Conservation (phyloP, 495 filamentous ascomycete species). For the Lasiosphaeria miniovina region DNA sequence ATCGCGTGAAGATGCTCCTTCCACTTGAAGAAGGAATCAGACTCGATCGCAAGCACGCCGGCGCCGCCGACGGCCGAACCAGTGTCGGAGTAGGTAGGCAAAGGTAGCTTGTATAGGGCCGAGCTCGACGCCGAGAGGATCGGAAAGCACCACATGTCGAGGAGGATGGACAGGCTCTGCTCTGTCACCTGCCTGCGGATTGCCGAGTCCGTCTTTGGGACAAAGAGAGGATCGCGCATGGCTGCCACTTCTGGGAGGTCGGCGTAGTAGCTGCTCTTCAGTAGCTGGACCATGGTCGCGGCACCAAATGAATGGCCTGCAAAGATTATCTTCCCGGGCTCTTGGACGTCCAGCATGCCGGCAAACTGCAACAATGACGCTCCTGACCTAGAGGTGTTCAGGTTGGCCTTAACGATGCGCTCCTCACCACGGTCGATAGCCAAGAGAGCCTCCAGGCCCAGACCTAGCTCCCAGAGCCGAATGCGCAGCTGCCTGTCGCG, state of each 20-base stretch:
- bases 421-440: constrained; percentile 55
- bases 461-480: constrained; percentile 67
- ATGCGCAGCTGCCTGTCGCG: constrained; percentile 67
- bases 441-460: constrained; percentile 59
- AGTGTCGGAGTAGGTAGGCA: constrained; percentile 58
- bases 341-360: constrained; percentile 56
- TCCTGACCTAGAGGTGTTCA: constrained; percentile 42
- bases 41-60: constrained; percentile 60
- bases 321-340: constrained; percentile 68
- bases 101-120: constrained; percentile 59
- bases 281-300: constrained; percentile 64
- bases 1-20: constrained; percentile 57
- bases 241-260: constrained; percentile 29
- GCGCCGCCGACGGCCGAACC: constrained; percentile 41
- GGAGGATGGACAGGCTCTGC: constrained; percentile 55
- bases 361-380: constrained; percentile 50
- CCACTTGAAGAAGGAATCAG: constrained; percentile 72
- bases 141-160: constrained; percentile 75
- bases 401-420: constrained; percentile 33
- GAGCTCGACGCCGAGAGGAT: constrained; percentile 52
- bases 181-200: constrained; percentile 62
- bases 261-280: constrained; percentile 68
- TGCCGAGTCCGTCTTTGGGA: constrained; percentile 43
- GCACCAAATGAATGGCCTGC: constrained; percentile 76
- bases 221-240: constrained; percentile 44